Conservation (phyloP, 768 basidiomycete genomes). For the Pleurotus salmoneostramineus region DNA sequence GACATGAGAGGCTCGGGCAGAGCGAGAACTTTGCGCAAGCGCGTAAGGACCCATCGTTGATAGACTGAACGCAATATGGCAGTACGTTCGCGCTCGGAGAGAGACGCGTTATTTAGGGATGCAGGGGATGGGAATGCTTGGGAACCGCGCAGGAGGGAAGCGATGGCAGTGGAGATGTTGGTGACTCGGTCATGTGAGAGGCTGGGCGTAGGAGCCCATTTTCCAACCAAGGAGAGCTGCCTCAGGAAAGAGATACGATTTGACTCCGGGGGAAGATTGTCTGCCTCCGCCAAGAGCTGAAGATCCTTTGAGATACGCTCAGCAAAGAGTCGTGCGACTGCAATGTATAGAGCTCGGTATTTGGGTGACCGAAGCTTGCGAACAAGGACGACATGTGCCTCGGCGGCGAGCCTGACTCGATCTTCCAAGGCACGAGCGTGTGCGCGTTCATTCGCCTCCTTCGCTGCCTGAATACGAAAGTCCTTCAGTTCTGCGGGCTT, state of each 20-base stretch:
- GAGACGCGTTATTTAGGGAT: slow-evolving; percentile 20
- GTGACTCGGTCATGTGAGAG: slow-evolving; percentile 59
- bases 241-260: slow-evolving; percentile 28
- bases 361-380: slow-evolving; percentile 39
- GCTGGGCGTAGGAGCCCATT: slow-evolving; percentile 67
- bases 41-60: slow-evolving; percentile 56
- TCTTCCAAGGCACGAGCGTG: slow-evolving; percentile 19
- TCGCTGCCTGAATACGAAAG: slow-evolving; percentile 18
- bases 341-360: slow-evolving; percentile 61
- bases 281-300: slow-evolving; percentile 29
- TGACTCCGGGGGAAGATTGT: slow-evolving; percentile 25
- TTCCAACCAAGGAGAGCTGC: slow-evolving; percentile 54
- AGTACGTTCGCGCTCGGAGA: slow-evolving; percentile 24
- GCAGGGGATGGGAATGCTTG: slow-evolving; percentile 27
- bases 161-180: slow-evolving; percentile 63
- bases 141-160: slow-evolving; percentile 42
- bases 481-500: slow-evolving; percentile 13
- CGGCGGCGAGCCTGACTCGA: slow-evolving; percentile 17
- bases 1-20: slow-evolving; percentile 65
- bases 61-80: slow-evolving; percentile 50
- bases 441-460: slow-evolving; percentile 11
- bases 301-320: slow-evolving; percentile 47
- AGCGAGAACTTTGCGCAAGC: slow-evolving; percentile 40
- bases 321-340: slow-evolving; percentile 58
- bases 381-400: slow-evolving; percentile 30